A percentile compares a stretch with the other conserved stretches of the same genome.
Evolutionary conservation across 2,329 filamentous ascomycete species (phyloP).

Genomic region (Scedosporium minutisporum): DNA sequence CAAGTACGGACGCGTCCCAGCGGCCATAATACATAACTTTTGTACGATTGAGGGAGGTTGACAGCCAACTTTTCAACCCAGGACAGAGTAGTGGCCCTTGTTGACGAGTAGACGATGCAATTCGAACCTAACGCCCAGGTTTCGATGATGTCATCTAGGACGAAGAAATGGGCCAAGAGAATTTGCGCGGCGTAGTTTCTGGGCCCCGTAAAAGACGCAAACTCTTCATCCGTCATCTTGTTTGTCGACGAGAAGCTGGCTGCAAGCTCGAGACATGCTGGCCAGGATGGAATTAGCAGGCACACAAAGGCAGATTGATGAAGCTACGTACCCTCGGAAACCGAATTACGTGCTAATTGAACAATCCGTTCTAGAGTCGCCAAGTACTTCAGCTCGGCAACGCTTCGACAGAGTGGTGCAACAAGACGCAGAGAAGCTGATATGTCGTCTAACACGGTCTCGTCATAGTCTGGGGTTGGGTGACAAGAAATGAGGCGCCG

Average conservation of each 20-base stretch:
- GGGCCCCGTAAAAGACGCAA: conserved; percentile 2
- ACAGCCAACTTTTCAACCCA: not conserved
- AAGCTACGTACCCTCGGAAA: not conserved
- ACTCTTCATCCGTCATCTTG: conserved; percentile 10
- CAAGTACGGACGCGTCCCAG: not conserved
- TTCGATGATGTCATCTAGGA: conserved; percentile 9
- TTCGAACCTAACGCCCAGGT: not conserved
- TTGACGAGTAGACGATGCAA: conserved; percentile 5
- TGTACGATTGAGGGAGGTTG: not conserved
- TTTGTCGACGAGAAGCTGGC: conserved; percentile 8
- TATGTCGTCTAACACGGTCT: not conserved
- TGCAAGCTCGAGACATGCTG: conserved; percentile 7
- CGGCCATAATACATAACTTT: not conserved
- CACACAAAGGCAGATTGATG: not conserved
- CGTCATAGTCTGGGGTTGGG: not conserved
- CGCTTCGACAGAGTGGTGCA: not conserved
- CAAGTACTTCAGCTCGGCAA: not conserved
- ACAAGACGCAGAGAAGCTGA: conserved; percentile 1
- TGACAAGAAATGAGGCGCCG: not conserved
- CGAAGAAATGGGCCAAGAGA: conserved; percentile 8
- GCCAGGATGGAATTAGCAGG: not conserved
- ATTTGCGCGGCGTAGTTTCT: conserved; percentile 5
- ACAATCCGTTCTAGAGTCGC: not conserved
- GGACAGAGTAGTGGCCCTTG: not conserved
- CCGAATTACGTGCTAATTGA: not conserved